Conservation (phyloP, 2,329 filamentous ascomycete species). For the Aspergillus tubingensis region DNA sequence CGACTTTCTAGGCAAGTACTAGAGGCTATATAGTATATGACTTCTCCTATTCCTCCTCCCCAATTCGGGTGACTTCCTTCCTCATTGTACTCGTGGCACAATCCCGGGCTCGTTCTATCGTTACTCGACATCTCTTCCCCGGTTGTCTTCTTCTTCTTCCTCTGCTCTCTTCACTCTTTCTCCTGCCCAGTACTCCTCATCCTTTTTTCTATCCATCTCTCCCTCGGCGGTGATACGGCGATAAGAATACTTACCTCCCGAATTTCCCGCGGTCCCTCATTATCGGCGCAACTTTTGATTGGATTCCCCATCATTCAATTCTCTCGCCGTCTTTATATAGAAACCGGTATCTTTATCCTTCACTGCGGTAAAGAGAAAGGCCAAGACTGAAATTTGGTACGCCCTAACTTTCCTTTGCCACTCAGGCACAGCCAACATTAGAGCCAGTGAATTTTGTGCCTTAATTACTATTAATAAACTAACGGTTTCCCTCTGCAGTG, state of each 20-base stretch:
- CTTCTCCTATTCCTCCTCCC: neutral
- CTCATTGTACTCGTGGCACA: slow-evolving; percentile 1
- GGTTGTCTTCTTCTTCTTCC: neutral
- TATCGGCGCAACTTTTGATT: slow-evolving; percentile 14
- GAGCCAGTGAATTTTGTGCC: neutral
- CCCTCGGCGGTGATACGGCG: slow-evolving; percentile 1
- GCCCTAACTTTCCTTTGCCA: neutral
- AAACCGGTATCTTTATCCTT: slow-evolving; percentile 7
- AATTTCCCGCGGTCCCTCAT: slow-evolving; percentile 18
- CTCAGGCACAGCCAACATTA: neutral
- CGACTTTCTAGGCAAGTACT: neutral
- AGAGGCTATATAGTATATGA: slow-evolving; percentile 1
- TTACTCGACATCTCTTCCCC: neutral
- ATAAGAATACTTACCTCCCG: no score
- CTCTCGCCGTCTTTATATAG: neutral
- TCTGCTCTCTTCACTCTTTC: slow-evolving; percentile 7
- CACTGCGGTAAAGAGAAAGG: neutral
- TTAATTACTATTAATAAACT: slow-evolving; percentile 4
- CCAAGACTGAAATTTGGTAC: slow-evolving; percentile 10
- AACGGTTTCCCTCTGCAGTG: slow-evolving; percentile 7
- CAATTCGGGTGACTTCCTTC: neutral
- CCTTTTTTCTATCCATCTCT: slow-evolving; percentile 5
- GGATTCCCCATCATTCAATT: neutral
- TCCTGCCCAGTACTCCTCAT: slow-evolving; percentile 3
- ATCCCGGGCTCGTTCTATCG: slow-evolving; percentile 1